Conservation (phyloP, 805 yeast species). For the Yarrowia bubula region DNA sequence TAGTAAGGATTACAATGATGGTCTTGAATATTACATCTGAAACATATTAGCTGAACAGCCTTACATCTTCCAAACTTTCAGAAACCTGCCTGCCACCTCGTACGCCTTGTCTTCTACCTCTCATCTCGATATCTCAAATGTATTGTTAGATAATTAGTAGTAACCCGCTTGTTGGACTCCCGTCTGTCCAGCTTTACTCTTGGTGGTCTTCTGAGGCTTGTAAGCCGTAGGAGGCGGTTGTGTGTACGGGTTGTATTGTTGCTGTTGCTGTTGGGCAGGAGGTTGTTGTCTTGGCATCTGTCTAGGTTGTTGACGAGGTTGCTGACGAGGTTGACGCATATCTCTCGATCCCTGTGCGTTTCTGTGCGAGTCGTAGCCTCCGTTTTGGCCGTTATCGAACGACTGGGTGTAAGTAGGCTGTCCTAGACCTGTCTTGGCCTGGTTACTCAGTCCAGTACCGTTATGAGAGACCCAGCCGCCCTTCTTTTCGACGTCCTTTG, state of each 20-base stretch:
- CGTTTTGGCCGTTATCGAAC: neutral
- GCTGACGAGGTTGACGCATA: neutral
- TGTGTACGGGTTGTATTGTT: conserved; percentile 5
- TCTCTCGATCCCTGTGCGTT: neutral
- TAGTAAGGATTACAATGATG: too few species aligned
- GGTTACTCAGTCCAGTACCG: neutral
- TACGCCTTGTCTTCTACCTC: too few species aligned
- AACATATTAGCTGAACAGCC: too few species aligned
- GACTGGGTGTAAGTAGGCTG: neutral
- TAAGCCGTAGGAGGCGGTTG: conserved; percentile 1
- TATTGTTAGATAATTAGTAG: neutral
- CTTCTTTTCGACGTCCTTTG: conserved; percentile 9
- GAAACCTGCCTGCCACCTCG: too few species aligned
- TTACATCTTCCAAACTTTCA: too few species aligned
- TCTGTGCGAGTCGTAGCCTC: neutral
- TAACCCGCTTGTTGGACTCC: conserved; percentile 20
- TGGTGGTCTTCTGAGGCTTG: neutral
- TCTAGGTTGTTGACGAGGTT: neutral
- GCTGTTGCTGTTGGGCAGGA: neutral
- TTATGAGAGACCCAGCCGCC: conserved; percentile 20
- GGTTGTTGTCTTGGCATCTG: neutral
- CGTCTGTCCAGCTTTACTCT: conserved; percentile 11
- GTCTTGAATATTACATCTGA: too few species aligned
- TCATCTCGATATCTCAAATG: too few species aligned
- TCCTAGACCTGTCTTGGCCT: neutral